phyloP scores from a whole-genome alignment of 192 early-diverging fungal genomes.

The Powellomyces hirtus region DNA sequence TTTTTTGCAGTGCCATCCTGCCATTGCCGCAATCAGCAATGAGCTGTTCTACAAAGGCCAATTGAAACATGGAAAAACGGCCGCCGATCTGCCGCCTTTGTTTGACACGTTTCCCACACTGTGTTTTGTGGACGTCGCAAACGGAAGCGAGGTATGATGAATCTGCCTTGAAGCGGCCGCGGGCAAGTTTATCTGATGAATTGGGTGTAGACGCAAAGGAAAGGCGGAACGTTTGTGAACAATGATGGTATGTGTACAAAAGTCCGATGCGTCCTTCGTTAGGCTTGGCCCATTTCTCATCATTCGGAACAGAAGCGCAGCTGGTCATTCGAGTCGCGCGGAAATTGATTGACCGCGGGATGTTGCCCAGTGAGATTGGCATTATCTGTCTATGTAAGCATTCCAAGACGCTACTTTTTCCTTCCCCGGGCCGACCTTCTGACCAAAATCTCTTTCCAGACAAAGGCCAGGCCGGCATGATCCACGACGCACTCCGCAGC shows the following conservation, averaged over 20 bases:
- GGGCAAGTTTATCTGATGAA: too few relatives aligned
- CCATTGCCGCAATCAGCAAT: slow-evolving; percentile 62
- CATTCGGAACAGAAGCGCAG: too few relatives aligned
- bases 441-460: slow-evolving; percentile 48
- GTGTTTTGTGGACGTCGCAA: slow-evolving; percentile 55
- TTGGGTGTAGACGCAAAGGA: slow-evolving; percentile 46
- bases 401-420: too few relatives aligned
- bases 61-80: slow-evolving; percentile 46
- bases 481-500: slow-evolving; percentile 15
- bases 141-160: background rate
- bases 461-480: slow-evolving; percentile 60
- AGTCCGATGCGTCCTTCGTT: too few relatives aligned
- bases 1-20: slow-evolving; percentile 72
- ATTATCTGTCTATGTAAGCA: slow-evolving; percentile 70
- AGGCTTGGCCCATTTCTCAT: too few relatives aligned
- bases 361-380: slow-evolving; percentile 51
- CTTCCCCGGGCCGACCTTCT: too few relatives aligned
- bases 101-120: slow-evolving; percentile 52
- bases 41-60: slow-evolving; percentile 57
- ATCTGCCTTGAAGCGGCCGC: too few relatives aligned
- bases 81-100: slow-evolving; percentile 36
- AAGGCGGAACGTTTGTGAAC: slow-evolving; percentile 60
- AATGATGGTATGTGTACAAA: too few relatives aligned
- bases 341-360: too few relatives aligned
- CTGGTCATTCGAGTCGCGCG: too few relatives aligned